Percentiles rank a stretch among this genome's conserved stretches.
These are phyloP conservation scores for sorghum (Sorghum bicolor) DNA, from an alignment of 176 grass and related monocot genomes.

Conservation along the genomic window Sorghum_bicolor_NCBIv3 NC_012879.2:60873001-60873500, in stretches of 20 bases:
- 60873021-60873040: not conserved
- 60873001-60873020: not conserved
- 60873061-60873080: not conserved
- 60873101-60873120: not conserved
- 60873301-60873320: not conserved
- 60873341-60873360: not conserved
- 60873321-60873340: not conserved
- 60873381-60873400: not conserved
- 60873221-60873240: not conserved
- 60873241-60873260: not conserved
- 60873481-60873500: not conserved
- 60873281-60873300: too few species aligned
- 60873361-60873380: fast-evolving
- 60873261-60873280: too few species aligned
- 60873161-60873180: not conserved
- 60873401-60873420: not conserved
- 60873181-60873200: not conserved
- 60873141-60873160: not conserved
- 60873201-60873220: too few species aligned
- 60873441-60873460: not conserved
- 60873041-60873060: not conserved
- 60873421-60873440: not conserved
- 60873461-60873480: not conserved
- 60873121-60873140: not conserved
- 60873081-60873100: not conserved